Evolutionary conservation across 2,329 filamentous ascomycete genomes (phyloP).

Genomic region (Claviceps maximensis): DNA sequence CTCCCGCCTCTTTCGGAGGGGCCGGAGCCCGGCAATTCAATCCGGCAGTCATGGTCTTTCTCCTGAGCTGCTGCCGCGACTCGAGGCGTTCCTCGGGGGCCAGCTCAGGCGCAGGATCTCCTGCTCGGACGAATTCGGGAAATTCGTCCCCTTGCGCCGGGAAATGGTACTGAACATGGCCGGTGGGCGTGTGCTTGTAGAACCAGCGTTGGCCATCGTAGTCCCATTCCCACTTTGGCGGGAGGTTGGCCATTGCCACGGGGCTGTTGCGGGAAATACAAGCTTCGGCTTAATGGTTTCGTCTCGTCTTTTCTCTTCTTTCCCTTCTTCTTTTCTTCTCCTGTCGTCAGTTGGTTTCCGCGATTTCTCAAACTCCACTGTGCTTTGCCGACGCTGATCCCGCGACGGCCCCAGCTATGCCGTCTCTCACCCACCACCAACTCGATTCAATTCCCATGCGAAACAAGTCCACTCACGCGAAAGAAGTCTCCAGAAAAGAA

Average conservation of each 20-base stretch:
- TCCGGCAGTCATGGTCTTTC: conserved; percentile 14
- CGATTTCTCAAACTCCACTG: too few species aligned
- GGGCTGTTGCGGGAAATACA: too few species aligned
- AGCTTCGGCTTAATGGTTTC: too few species aligned
- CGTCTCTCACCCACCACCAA: too few species aligned
- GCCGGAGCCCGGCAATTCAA: not conserved
- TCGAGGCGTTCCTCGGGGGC: conserved; percentile 40
- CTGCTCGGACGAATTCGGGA: conserved; percentile 33
- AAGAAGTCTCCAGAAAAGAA: too few species aligned
- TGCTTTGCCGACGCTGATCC: too few species aligned
- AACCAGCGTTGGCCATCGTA: conserved; percentile 46
- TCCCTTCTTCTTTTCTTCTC: too few species aligned
- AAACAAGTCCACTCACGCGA: too few species aligned
- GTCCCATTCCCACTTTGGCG: conserved; percentile 42
- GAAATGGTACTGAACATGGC: conserved; percentile 42
- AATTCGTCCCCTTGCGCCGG: conserved; percentile 45
- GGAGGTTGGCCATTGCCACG: conserved; percentile 24
- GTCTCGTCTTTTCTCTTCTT: too few species aligned
- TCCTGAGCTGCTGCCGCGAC: conserved; percentile 35
- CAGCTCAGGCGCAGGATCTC: conserved; percentile 24
- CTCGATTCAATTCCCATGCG: too few species aligned
- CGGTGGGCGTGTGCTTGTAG: conserved; percentile 41
- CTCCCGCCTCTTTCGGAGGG: not conserved
- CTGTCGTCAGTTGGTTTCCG: too few species aligned
- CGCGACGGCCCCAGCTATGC: too few species aligned